Evolutionary conservation across 495 filamentous ascomycete species (phyloP), one percentile per base, ranked within the genome.

Genomic region (Aspergillus saccharolyticus): DNA sequence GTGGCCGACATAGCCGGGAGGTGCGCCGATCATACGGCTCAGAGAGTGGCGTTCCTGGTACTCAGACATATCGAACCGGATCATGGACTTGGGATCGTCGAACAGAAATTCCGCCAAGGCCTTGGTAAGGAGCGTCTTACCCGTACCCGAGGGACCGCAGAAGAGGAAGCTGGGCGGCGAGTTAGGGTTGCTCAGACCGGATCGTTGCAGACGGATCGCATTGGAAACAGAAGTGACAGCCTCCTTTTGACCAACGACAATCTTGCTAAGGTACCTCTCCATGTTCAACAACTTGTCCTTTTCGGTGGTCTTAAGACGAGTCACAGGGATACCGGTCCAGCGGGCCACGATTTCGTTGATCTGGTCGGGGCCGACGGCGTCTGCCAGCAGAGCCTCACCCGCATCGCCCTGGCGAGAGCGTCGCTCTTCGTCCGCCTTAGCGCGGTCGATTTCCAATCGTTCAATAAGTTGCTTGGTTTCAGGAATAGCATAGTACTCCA

Each of bases 31-130:
- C 88, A 98, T 96, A 57, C 94, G 87, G 65, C 89, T 95, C 21
- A 98, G 84, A 1, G 92, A 90, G 73, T 98, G 94, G 10, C 92
- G 89, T 73, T 98, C 94, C 73, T 97, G 95, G 73, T 98, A 98
- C 70, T 98, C 94, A 8, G 94, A 97, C 94, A 98, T 98, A 73
- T 98, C 94, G 77, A 98, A 92, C 16, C 94, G 89, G 66, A 98
- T 96, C 94, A 98, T 98, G 17, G 91, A 77, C 79, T 96, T 96
- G 16, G 94, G 80, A 65, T 98, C 94, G 67, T 98, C 94, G 74
- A 98, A 98, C 39, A 98, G 80, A 79, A 98, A 98, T 70, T 98
- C 94, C 45, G 94, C 94, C 10, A 98, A 81, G 9, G 91, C 91
- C 72, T 98, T 98, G 56, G 92, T 96, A 48, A 98, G 85, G 14